phyloP scores from a whole-genome alignment of 148 eudicot species.

The Euryodendron excelsum region DNA sequence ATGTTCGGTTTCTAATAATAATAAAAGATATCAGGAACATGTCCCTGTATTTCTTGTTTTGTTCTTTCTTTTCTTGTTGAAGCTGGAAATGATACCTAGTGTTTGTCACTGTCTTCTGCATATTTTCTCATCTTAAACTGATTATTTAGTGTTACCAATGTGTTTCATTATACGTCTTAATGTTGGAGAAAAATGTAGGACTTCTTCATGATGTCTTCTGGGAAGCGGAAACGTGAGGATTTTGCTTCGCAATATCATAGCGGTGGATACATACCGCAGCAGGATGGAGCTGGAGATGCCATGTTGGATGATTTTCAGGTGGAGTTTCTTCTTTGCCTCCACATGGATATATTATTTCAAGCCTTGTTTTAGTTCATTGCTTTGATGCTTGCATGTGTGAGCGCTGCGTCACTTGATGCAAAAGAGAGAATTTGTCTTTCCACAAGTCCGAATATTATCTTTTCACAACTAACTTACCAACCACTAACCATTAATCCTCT shows the following conservation, averaged over 20 bases:
- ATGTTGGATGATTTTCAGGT: constrained; percentile 48
- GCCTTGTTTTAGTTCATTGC: not conserved
- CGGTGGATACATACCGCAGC: constrained; percentile 83
- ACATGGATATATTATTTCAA: not conserved
- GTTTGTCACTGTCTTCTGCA: not conserved
- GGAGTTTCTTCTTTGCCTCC: constrained; percentile 27
- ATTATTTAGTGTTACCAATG: not conserved
- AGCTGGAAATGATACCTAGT: not conserved
- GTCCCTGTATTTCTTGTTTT: not conserved
- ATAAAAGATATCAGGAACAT: not conserved
- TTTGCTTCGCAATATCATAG: constrained; percentile 49
- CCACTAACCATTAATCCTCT: not conserved
- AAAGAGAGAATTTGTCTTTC: not conserved
- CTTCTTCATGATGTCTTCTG: constrained; percentile 59
- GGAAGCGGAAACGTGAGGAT: constrained; percentile 84
- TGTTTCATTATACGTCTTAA: constrained; percentile 13
- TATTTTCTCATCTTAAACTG: not conserved
- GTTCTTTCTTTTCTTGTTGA: not conserved
- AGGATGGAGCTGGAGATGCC: constrained; percentile 80
- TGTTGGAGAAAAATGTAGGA: constrained; percentile 48
- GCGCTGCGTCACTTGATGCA: not conserved
- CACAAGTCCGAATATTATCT: not conserved
- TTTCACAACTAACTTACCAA: not conserved
- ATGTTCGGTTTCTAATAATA: not conserved
- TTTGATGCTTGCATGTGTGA: not conserved